These are phyloP conservation scores for Raffaelea ambrosiae DNA, from an alignment of 2,329 filamentous ascomycete genomes.

Conservation along the genomic window DNA sequence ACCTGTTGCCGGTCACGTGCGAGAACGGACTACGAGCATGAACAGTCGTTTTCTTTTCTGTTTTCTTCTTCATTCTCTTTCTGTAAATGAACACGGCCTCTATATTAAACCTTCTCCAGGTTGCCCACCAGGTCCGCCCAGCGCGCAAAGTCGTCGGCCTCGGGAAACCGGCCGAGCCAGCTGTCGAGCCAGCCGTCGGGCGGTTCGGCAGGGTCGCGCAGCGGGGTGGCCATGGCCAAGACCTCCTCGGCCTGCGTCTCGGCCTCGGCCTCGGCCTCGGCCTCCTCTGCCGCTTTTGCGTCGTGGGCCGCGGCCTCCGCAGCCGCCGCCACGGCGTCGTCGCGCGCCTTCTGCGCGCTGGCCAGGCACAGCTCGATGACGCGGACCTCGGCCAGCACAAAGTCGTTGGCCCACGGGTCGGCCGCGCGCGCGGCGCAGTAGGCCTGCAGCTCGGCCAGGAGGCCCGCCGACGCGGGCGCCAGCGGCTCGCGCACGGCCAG, in stretches of 20 bases:
- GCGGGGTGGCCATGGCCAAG: background rate
- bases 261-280: no score
- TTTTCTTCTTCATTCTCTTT: background rate
- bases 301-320: no score
- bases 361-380: slow-evolving; percentile 31
- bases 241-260: no score
- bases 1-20: no score
- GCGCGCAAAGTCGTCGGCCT: background rate
- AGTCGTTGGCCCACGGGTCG: slow-evolving; percentile 32
- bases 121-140: background rate
- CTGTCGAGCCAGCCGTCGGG: background rate
- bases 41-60: background rate
- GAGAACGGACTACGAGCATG: no score
- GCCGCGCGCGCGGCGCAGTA: slow-evolving; percentile 30
- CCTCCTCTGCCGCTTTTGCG: background rate
- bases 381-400: slow-evolving; percentile 30
- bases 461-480: slow-evolving; percentile 16
- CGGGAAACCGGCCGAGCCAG: background rate
- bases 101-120: background rate
- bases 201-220: background rate
- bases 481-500: slow-evolving; percentile 25
- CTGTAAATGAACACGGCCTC: background rate
- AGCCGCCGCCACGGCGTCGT: no score
- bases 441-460: slow-evolving; percentile 26
- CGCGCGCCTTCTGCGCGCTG: background rate